Evolutionary conservation across 495 filamentous ascomycete genomes (phyloP).

Genomic region (Glonium stellatum): DNA sequence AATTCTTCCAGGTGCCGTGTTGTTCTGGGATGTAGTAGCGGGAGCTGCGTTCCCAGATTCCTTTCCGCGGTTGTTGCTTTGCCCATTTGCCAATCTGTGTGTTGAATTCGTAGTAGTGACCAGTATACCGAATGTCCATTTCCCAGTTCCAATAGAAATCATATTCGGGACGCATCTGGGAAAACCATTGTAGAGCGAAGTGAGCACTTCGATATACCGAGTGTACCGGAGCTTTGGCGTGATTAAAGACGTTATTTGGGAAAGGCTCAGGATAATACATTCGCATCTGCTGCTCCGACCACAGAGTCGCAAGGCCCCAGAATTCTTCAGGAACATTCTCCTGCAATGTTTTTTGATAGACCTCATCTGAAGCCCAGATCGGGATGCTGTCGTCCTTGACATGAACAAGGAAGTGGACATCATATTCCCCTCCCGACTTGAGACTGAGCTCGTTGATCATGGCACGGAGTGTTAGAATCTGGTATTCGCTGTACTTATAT

Average conservation of each 20-base stretch:
- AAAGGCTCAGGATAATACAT: conserved; percentile 43
- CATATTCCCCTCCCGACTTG: conserved; percentile 51
- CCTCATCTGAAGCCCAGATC: conserved; percentile 45
- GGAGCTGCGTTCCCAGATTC: conserved; percentile 43
- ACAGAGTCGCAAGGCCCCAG: conserved; percentile 49
- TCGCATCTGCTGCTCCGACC: conserved; percentile 45
- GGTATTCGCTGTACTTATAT: conserved; percentile 34
- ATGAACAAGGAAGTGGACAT: conserved; percentile 53
- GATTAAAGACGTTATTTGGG: conserved; percentile 36
- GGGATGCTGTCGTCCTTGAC: conserved; percentile 49
- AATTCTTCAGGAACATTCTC: conserved; percentile 50
- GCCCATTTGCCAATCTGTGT: conserved; percentile 43
- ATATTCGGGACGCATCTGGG: conserved; percentile 51
- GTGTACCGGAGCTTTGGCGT: conserved; percentile 31
- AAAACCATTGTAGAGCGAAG: conserved; percentile 50
- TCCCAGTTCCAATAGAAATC: conserved; percentile 59
- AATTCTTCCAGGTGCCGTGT: conserved; percentile 42
- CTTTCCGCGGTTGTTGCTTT: conserved; percentile 48
- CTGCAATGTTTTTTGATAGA: conserved; percentile 44
- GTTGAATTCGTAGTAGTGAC: conserved; percentile 51
- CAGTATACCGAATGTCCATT: conserved; percentile 53
- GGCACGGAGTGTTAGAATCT: conserved; percentile 44
- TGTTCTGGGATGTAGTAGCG: conserved; percentile 43
- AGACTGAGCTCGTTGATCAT: conserved; percentile 50
- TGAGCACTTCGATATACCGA: conserved; percentile 37